A percentile compares a stretch with the other conserved stretches of the same genome.
These are phyloP conservation scores for Lachancea dasiensis DNA, from an alignment of 805 yeast genomes.

Conservation along the genomic window DNA sequence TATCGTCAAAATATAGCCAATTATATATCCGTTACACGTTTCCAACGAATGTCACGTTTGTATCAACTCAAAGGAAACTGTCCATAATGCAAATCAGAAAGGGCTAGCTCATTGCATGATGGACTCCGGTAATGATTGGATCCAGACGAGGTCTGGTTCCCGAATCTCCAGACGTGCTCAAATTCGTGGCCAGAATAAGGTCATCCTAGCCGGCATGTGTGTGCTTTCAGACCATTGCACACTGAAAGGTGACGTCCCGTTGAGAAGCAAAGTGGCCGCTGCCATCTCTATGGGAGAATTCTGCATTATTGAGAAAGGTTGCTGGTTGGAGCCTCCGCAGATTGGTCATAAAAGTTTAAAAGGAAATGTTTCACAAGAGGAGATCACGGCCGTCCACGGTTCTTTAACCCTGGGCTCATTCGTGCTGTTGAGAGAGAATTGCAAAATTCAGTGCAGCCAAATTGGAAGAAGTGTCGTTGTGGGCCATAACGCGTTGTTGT, in stretches of 20 bases:
- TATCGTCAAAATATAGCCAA: not conserved
- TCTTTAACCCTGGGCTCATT: slow-evolving; percentile 9
- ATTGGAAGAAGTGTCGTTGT: slow-evolving; percentile 10
- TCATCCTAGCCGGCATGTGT: slow-evolving; percentile 43
- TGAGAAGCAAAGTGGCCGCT: slow-evolving; percentile 9
- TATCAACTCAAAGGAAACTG: too few species aligned
- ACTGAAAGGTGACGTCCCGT: slow-evolving; percentile 33
- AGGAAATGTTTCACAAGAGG: not conserved
- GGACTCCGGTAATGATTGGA: slow-evolving; percentile 28
- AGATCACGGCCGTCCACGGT: slow-evolving; percentile 2
- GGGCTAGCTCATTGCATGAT: too few species aligned
- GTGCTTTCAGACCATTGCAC: slow-evolving; percentile 25
- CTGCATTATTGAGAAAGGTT: slow-evolving; percentile 7
- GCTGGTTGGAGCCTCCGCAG: slow-evolving; percentile 7
- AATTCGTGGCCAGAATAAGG: slow-evolving; percentile 39
- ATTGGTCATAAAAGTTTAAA: slow-evolving; percentile 4
- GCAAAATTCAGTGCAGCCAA: slow-evolving; percentile 4
- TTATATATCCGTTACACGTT: too few species aligned
- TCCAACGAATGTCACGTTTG: too few species aligned
- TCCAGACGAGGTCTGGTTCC: slow-evolving; percentile 48
- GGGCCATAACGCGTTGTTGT: slow-evolving; percentile 4
- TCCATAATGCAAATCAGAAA: too few species aligned
- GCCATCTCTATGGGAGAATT: slow-evolving; percentile 11
- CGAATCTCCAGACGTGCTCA: slow-evolving; percentile 41
- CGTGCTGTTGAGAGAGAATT: slow-evolving; percentile 2